Percentiles rank a stretch among this genome's conserved stretches.
Conservation (phyloP, 139 green algal genomes). For the Tetraselmis striata region DNA sequence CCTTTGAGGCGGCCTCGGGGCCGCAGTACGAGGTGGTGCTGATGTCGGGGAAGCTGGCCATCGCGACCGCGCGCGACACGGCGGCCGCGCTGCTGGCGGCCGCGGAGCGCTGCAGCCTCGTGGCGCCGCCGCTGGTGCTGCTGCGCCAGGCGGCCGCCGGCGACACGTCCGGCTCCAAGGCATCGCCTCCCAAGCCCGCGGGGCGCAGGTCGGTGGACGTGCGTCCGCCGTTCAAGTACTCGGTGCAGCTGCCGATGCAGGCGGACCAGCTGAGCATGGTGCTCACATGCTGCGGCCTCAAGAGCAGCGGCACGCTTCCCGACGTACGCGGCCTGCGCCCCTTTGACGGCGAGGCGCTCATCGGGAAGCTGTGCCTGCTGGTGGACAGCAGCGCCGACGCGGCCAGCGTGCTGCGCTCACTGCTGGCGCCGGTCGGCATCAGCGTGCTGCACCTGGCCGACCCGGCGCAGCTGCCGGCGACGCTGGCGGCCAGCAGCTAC, state of each 20-base stretch:
- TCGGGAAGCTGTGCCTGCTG: no score
- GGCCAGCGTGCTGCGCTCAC: no score
- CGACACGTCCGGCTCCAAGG: no score
- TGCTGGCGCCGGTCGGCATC: no score
- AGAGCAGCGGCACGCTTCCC: not conserved
- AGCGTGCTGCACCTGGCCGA: no score
- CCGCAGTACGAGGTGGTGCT: not conserved
- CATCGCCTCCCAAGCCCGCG: no score
- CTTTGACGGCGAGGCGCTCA: not conserved
- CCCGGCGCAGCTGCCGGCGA: no score
- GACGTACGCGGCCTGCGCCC: not conserved
- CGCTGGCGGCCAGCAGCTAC: no score
- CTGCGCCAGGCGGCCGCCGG: not conserved
- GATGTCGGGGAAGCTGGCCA: not conserved
- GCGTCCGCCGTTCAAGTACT: not conserved
- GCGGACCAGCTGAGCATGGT: not conserved
- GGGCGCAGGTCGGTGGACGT: not conserved
- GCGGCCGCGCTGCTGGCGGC: not conserved
- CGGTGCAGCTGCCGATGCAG: not conserved
- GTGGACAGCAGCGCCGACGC: no score
- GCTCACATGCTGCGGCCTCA: not conserved
- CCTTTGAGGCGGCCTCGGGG: not conserved
- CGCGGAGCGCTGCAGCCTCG: not conserved
- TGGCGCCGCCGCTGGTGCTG: not conserved
- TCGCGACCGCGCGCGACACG: not conserved